A percentile compares a stretch with the other conserved stretches of the same genome.
These are phyloP conservation scores for Phytophthora citricola DNA, from an alignment of 352 stramenopile genomes.

Conservation along the genomic window DNA sequence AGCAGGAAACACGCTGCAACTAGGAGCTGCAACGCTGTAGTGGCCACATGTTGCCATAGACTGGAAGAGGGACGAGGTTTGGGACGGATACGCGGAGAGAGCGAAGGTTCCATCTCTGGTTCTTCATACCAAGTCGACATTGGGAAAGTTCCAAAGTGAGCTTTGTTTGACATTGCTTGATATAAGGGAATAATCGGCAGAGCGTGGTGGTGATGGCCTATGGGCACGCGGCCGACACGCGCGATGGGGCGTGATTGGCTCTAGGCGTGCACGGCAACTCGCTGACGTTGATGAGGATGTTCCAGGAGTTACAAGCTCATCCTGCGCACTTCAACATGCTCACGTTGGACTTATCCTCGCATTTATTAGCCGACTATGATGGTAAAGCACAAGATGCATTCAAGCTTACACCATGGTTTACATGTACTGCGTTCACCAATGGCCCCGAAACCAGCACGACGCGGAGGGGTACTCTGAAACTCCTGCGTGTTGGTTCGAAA, in stretches of 20 bases:
- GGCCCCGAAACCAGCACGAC: too few species aligned
- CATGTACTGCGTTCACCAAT: too few species aligned
- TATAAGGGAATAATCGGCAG: conserved; percentile 11
- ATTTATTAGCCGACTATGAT: too few species aligned
- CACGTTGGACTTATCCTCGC: too few species aligned
- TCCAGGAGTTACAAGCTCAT: too few species aligned
- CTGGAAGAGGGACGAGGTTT: neutral
- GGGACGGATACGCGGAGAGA: conserved; percentile 4
- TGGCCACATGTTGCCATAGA: conserved; percentile 5
- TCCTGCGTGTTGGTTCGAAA: too few species aligned
- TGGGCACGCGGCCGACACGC: conserved; percentile 15
- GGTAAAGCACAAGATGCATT: too few species aligned
- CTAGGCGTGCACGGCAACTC: conserved; percentile 16
- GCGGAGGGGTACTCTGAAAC: too few species aligned
- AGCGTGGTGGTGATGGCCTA: conserved; percentile 10
- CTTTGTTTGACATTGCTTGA: neutral
- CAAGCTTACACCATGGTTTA: too few species aligned
- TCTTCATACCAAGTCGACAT: conserved; percentile 15
- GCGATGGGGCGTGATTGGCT: conserved; percentile 21
- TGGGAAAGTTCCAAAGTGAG: conserved; percentile 21
- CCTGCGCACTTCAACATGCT: too few species aligned
- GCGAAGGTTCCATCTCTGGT: conserved; percentile 5
- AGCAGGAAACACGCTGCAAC: conserved; percentile 16
- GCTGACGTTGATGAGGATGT: neutral
- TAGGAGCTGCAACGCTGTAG: conserved; percentile 7